phyloP scores from a whole-genome alignment of 495 filamentous ascomycete genomes.

The Evernia prunastri region DNA sequence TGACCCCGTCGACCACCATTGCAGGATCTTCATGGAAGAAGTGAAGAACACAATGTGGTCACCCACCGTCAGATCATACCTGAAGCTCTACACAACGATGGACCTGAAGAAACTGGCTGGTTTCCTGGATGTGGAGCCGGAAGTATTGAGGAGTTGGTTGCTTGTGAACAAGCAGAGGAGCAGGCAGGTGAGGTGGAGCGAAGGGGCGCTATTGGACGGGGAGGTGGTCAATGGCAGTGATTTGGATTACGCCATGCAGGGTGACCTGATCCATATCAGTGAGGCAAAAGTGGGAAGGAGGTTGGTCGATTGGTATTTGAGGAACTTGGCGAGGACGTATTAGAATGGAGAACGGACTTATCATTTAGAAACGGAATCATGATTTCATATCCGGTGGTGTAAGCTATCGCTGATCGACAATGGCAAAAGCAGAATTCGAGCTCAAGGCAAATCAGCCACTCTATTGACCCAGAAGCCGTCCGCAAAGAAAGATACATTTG shows the following conservation, averaged over 20 bases:
- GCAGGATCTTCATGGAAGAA: slow-evolving; percentile 97
- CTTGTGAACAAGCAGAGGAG: slow-evolving; percentile 97
- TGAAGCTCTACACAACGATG: slow-evolving; percentile 99
- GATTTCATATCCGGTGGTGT: background rate
- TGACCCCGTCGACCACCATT: slow-evolving; percentile 95
- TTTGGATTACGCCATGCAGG: slow-evolving; percentile 93
- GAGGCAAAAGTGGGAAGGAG: slow-evolving; percentile 97
- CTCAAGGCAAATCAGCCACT: background rate
- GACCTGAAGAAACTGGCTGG: slow-evolving; percentile 96
- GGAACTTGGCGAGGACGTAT: slow-evolving; percentile 92
- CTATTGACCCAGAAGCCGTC: background rate
- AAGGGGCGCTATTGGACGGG: slow-evolving; percentile 82
- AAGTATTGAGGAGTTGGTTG: slow-evolving; percentile 82
- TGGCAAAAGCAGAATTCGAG: background rate
- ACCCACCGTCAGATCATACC: slow-evolving; percentile 93
- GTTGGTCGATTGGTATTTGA: slow-evolving; percentile 97
- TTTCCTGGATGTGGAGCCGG: slow-evolving; percentile 90
- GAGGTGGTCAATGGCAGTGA: slow-evolving; percentile 87
- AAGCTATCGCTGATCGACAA: background rate
- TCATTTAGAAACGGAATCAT: background rate
- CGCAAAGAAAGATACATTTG: background rate
- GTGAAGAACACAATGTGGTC: slow-evolving; percentile 94
- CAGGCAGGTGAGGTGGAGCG: slow-evolving; percentile 91
- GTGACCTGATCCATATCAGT: slow-evolving; percentile 95
- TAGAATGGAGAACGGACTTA: slow-evolving; percentile 26